These are phyloP conservation scores for Boletus semigastroideus DNA, from an alignment of 1,284 basidiomycete genomes.

Conservation along the genomic window DNA sequence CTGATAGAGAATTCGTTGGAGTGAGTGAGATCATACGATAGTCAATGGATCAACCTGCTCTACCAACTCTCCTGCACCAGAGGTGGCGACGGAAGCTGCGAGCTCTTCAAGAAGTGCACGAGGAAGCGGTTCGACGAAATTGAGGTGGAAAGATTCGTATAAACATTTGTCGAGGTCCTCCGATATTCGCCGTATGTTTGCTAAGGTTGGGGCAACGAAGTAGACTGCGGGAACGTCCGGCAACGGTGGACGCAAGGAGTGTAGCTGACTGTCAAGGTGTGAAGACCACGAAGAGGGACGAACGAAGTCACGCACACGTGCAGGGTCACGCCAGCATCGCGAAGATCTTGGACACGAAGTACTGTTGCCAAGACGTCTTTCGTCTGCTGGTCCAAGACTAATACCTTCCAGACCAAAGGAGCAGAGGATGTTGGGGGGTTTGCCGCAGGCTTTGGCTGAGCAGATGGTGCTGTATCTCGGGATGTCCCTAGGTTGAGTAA, in stretches of 20 bases:
- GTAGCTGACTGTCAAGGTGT: constrained; percentile 71
- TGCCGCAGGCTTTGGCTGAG: constrained; percentile 32
- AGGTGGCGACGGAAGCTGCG: constrained; percentile 83
- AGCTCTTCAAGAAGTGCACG: constrained; percentile 92
- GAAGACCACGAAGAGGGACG: constrained; percentile 1
- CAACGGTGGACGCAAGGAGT: constrained; percentile 85
- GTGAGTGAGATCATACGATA: not conserved
- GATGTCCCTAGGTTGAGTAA: constrained; percentile 61
- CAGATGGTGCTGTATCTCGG: constrained; percentile 38
- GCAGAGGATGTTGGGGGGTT: constrained; percentile 54
- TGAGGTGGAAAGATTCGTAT: constrained; percentile 93
- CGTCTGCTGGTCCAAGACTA: constrained; percentile 92
- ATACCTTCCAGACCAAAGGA: constrained; percentile 94
- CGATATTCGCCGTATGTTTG: constrained; percentile 87
- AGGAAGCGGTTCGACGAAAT: constrained; percentile 91
- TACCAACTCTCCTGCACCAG: constrained; percentile 82
- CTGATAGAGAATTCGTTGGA: constrained; percentile 36
- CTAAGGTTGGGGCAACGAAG: constrained; percentile 89
- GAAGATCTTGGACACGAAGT: constrained; percentile 92
- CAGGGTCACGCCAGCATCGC: constrained; percentile 95
- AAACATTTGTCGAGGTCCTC: constrained; percentile 85
- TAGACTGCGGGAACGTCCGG: constrained; percentile 97
- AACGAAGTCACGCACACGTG: constrained; percentile 75
- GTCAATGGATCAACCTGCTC: constrained; percentile 57
- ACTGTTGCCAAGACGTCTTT: constrained; percentile 97